These are phyloP conservation scores for Ophiostoma ulmi DNA, from an alignment of 2,329 filamentous ascomycete species.

Conservation along the genomic window DNA sequence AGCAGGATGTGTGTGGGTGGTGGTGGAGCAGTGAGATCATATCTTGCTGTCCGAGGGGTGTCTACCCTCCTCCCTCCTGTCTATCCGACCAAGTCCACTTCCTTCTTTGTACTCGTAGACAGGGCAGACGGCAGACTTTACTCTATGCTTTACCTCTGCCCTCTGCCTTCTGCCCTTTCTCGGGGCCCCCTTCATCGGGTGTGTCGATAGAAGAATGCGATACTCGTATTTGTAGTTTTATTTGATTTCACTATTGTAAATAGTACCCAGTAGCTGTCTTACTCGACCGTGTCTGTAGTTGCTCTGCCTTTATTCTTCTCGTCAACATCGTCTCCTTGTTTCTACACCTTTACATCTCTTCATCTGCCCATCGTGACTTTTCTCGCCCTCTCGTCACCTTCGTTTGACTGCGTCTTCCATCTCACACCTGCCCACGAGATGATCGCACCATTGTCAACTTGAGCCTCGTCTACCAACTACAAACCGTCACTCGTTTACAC, in stretches of 20 bases:
- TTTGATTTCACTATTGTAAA: neutral
- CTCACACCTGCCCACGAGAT: neutral
- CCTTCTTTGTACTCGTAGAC: neutral
- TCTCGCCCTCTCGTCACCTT: neutral
- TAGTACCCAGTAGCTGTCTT: neutral
- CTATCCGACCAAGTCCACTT: constrained; percentile 13
- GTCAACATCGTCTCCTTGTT: neutral
- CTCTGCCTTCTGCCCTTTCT: neutral
- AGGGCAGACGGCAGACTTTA: too few species aligned
- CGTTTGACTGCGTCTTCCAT: neutral
- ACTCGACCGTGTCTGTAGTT: neutral
- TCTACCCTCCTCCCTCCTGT: neutral
- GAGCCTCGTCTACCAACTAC: neutral
- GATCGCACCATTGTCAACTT: neutral
- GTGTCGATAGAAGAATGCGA: constrained; percentile 6
- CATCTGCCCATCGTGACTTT: neutral
- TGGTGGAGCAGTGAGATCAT: constrained; percentile 14
- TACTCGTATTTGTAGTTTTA: constrained; percentile 4
- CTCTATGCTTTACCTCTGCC: too few species aligned
- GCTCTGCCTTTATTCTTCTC: neutral
- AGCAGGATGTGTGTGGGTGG: neutral
- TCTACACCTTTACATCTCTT: neutral
- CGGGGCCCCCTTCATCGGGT: neutral
- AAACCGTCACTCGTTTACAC: neutral
- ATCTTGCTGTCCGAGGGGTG: neutral